Conservation (phyloP, 805 yeast genomes). For the Schwanniomyces vanrijiae region DNA sequence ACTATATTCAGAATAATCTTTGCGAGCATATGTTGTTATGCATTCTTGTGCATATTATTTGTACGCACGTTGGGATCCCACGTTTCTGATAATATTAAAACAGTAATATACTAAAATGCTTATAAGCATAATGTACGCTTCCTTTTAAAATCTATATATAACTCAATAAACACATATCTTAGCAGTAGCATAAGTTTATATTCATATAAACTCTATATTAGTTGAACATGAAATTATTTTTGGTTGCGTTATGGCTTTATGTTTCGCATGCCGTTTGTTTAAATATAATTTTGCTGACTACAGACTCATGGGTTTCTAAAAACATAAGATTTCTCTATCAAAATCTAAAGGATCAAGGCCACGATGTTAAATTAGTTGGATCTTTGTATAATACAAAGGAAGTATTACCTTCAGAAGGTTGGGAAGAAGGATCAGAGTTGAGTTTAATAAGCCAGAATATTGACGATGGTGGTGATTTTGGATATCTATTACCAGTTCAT, state of each 20-base stretch:
- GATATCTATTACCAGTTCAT: slow-evolving; percentile 29
- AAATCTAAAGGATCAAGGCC: slow-evolving; percentile 27
- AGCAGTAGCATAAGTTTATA: background rate
- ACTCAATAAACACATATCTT: too few relatives aligned
- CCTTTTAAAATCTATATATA: too few relatives aligned
- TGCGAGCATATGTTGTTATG: too few relatives aligned
- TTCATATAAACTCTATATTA: background rate
- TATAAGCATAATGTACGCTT: too few relatives aligned
- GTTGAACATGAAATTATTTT: background rate
- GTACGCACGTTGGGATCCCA: background rate
- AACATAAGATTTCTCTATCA: slow-evolving; percentile 29
- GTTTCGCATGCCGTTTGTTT: slow-evolving; percentile 5
- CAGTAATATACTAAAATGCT: too few relatives aligned
- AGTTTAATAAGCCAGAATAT: slow-evolving; percentile 1
- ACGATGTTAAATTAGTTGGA: slow-evolving; percentile 31
- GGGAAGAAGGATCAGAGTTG: background rate
- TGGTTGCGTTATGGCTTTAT: background rate
- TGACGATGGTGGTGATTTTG: slow-evolving; percentile 33
- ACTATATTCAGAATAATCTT: too few relatives aligned
- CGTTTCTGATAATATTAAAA: background rate
- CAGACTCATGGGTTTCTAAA: slow-evolving; percentile 40
- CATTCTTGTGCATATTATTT: background rate
- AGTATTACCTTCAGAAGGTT: background rate
- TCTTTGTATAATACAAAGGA: slow-evolving; percentile 20
- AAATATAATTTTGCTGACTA: slow-evolving; percentile 29